phyloP scores from a whole-genome alignment of 371 early-diverging fungal genomes.

The Mortierella sp. region DNA sequence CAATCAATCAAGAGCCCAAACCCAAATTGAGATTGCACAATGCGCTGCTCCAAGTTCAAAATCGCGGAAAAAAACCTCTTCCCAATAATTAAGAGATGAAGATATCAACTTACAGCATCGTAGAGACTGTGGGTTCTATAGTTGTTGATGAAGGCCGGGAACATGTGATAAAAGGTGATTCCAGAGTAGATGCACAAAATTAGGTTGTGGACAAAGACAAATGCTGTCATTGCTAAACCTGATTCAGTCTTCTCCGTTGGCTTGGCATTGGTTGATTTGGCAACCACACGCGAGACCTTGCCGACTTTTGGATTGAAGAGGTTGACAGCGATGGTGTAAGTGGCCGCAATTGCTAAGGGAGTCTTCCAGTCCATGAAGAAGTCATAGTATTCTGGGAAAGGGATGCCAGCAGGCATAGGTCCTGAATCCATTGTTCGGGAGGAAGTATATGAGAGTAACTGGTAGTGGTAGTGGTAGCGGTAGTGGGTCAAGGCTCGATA shows the following conservation, averaged over 20 bases:
- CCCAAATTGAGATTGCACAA: too few species aligned
- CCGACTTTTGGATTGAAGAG: conserved; percentile 73
- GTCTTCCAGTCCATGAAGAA: conserved; percentile 83
- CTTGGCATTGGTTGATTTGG: conserved; percentile 63
- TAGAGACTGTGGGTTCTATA: conserved; percentile 58
- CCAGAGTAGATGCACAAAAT: conserved; percentile 77
- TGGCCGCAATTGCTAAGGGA: conserved; percentile 70
- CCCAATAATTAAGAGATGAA: background rate
- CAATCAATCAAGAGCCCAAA: background rate
- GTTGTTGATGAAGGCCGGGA: conserved; percentile 64
- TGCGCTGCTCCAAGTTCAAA: too few species aligned
- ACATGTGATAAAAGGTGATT: conserved; percentile 76
- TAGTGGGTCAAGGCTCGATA: too few species aligned
- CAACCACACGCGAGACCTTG: conserved; percentile 67
- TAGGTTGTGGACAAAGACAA: conserved; percentile 84
- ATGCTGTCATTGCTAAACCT: conserved; percentile 70
- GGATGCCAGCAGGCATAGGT: conserved; percentile 63
- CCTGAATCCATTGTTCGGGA: conserved; percentile 35
- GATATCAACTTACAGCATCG: conserved; percentile 54
- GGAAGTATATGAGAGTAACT: background rate
- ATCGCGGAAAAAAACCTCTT: too few species aligned
- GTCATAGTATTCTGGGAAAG: conserved; percentile 73
- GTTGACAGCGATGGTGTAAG: conserved; percentile 65
- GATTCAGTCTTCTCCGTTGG: conserved; percentile 53
- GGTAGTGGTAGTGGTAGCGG: too few species aligned